phyloP scores from a whole-genome alignment of 1,284 basidiomycete genomes.

The Hemileia vastatrix region DNA sequence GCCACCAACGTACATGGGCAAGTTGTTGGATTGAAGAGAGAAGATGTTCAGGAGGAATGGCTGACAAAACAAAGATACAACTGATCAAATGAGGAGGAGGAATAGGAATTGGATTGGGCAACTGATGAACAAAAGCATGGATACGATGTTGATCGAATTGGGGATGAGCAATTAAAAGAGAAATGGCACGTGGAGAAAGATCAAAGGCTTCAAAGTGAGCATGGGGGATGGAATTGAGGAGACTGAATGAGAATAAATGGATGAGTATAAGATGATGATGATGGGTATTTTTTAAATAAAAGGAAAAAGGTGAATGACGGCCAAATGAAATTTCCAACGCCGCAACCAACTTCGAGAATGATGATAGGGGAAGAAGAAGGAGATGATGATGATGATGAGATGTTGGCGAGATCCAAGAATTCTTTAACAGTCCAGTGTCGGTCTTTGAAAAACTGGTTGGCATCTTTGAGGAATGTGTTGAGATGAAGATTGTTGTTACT shows the following conservation, averaged over 20 bases:
- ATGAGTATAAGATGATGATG: too few species aligned
- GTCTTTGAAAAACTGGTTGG: slow-evolving; percentile 44
- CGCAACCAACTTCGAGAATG: slow-evolving; percentile 25
- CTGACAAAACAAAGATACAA: slow-evolving; percentile 44
- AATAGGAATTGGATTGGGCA: slow-evolving; percentile 22
- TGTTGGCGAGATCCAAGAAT: slow-evolving; percentile 25
- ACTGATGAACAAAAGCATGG: slow-evolving; percentile 44
- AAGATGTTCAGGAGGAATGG: slow-evolving; percentile 42
- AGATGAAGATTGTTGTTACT: not conserved
- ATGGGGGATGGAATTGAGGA: slow-evolving; percentile 25
- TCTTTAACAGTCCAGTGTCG: slow-evolving; percentile 45
- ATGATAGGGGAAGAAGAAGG: not conserved
- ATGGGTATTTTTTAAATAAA: too few species aligned
- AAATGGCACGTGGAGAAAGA: slow-evolving; percentile 25
- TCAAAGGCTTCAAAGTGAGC: slow-evolving; percentile 26
- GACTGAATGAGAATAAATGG: too few species aligned
- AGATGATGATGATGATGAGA: slow-evolving; percentile 4
- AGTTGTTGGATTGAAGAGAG: slow-evolving; percentile 28
- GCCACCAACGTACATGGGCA: slow-evolving; percentile 12
- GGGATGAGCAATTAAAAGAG: slow-evolving; percentile 28
- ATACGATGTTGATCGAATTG: slow-evolving; percentile 30
- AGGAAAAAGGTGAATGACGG: too few species aligned
- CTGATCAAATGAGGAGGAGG: slow-evolving; percentile 32
- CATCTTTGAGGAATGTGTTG: slow-evolving; percentile 1
- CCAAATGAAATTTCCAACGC: slow-evolving; percentile 30